Evolutionary conservation across 768 basidiomycete genomes (phyloP), one percentile per base, ranked within the genome.

Genomic region (Mycena albidolilacea): DNA sequence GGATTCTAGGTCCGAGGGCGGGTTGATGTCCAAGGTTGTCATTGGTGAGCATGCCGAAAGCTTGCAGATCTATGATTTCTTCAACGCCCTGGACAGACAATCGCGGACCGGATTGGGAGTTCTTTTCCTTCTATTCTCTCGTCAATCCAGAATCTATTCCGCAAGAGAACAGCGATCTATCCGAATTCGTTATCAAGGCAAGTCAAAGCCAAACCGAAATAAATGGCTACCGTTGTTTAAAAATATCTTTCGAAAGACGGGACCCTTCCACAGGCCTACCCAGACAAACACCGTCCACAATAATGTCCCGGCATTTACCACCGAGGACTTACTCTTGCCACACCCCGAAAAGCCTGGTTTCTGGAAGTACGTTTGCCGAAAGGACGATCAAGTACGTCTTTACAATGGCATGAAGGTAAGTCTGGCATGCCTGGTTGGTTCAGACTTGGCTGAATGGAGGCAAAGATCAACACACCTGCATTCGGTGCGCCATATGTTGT

Each of bases 141-240:
- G 37, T 65, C 14, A 41, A 55, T 41, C 37, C 52, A 23, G 64
- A 4, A 9, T 55, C 55, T 41, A 23, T 65, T 37, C 64, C 48
- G 5, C 64, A 65, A 41, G 64, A 54, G 38, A 44, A 54, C 50
- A 41, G 64, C n/a, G 64, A 65, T 7, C 37, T 54, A 12, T 54
- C 54, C 38, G 64, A 65, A 37, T 9, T 65, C 38, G 64, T 65
- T 65, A 21, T 65, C 3, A 65, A 65, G 64, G 64, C 54, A 39
- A 9, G 14, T 43, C 41, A 7, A 30, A 30, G 64, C 23, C 15
- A 35, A 11, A n/a, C n/a, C 9, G 10, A 12, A n/a, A 17, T 39
- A 6, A 23, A 23, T 23, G 23, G 23, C 37, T 3, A 17, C 11
- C 5, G 37, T 14, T n/a, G 8, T 41, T 7, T 39, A 0, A 39